Conservation (phyloP, 2,329 filamentous ascomycete genomes). For the Drechslerella dactyloides region DNA sequence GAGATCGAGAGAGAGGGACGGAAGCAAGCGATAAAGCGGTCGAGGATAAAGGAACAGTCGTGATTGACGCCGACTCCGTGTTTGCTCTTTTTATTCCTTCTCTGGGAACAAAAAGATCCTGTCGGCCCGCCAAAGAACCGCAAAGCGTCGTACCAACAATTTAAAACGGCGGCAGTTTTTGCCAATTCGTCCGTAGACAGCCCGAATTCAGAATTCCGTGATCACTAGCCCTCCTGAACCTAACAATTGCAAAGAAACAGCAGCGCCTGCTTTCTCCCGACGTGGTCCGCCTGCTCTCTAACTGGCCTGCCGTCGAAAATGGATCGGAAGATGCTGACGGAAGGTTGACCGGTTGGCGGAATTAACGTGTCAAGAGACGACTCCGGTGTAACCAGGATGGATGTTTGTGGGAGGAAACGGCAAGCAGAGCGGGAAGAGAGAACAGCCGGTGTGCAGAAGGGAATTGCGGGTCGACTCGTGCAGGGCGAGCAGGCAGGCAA, state of each 20-base stretch:
- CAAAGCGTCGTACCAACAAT: not conserved
- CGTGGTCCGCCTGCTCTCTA: not conserved
- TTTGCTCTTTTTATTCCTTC: not conserved
- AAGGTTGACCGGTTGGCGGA: slow-evolving; percentile 24
- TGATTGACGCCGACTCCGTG: not conserved
- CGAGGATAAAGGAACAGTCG: not conserved
- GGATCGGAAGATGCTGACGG: slow-evolving; percentile 25
- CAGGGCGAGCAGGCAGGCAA: not conserved
- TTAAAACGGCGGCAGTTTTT: not conserved
- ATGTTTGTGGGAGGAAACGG: slow-evolving; percentile 17
- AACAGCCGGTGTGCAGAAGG: slow-evolving; percentile 5
- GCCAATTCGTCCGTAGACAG: slow-evolving; percentile 1
- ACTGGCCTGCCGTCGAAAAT: slow-evolving; percentile 8
- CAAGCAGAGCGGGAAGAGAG: slow-evolving; percentile 20
- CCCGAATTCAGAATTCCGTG: not conserved
- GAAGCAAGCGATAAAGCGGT: not conserved
- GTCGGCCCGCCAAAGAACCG: not conserved
- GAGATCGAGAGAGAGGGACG: slow-evolving; percentile 5
- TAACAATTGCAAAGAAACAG: not conserved
- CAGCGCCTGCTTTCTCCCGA: not conserved
- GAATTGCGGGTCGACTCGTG: not conserved
- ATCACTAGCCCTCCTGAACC: not conserved
- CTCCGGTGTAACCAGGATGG: slow-evolving; percentile 39
- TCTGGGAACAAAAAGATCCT: not conserved
- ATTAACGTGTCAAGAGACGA: slow-evolving; percentile 47